Evolutionary conservation across 192 early-diverging fungal genomes (phyloP).

Genomic region (Powellomyces hirtus): DNA sequence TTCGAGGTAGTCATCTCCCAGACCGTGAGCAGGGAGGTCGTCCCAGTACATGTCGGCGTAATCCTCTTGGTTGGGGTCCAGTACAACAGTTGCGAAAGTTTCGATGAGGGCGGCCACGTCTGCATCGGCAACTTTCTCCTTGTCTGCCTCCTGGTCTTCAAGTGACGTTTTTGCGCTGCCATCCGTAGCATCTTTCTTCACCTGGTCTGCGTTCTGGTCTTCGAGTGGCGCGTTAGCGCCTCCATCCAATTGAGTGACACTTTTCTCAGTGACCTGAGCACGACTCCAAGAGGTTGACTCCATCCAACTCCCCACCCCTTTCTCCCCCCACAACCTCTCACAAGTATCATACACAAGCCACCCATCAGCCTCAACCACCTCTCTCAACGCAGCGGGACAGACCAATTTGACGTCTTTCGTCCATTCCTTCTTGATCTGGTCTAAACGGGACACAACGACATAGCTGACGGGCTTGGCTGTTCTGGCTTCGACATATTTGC

Average conservation of each 20-base stretch:
- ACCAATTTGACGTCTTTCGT: background rate
- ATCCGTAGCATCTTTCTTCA: no score
- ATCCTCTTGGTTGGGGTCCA: background rate
- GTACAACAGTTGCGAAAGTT: background rate
- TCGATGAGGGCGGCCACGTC: background rate
- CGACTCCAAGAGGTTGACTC: no score
- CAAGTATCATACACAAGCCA: background rate
- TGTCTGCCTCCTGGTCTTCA: background rate
- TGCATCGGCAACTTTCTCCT: background rate
- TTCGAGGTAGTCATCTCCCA: background rate
- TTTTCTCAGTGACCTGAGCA: no score
- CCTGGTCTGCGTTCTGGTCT: background rate
- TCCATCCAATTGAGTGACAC: no score
- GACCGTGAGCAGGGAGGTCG: background rate
- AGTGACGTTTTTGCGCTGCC: no score
- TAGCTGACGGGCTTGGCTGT: background rate
- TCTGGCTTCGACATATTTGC: background rate
- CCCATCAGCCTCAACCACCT: background rate
- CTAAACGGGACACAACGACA: background rate
- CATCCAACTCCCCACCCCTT: no score
- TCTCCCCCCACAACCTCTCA: background rate
- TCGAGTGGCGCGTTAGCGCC: no score
- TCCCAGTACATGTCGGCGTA: background rate
- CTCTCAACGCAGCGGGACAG: background rate
- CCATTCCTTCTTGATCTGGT: background rate